Conservation (phyloP, 805 yeast species). For the Suhomyces prunicola region DNA sequence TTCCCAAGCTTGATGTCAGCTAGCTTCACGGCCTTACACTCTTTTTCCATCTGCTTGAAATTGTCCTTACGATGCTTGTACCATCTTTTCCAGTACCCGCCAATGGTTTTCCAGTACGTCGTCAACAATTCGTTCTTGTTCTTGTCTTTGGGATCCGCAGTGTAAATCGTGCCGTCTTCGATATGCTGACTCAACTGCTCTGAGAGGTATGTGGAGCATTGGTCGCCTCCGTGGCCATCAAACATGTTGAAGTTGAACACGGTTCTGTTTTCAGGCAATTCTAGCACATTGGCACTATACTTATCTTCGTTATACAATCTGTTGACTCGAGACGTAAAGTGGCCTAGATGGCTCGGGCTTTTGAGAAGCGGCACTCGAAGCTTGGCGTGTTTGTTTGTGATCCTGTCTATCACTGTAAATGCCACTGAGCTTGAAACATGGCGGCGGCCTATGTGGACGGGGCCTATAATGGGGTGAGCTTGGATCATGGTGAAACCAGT, state of each 20-base stretch:
- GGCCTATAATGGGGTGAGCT: background rate
- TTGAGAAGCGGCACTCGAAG: slow-evolving; percentile 56
- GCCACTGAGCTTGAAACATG: slow-evolving; percentile 21
- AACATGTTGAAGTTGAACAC: slow-evolving; percentile 69
- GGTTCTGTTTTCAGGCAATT: slow-evolving; percentile 19
- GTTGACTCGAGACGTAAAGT: slow-evolving; percentile 70
- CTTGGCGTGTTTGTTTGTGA: slow-evolving; percentile 18
- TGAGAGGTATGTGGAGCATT: slow-evolving; percentile 62
- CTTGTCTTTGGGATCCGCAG: slow-evolving; percentile 20
- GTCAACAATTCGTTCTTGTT: slow-evolving; percentile 42
- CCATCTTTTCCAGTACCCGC: slow-evolving; percentile 86
- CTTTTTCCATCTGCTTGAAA: slow-evolving; percentile 21
- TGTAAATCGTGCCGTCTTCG: slow-evolving; percentile 43
- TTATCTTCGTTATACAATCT: slow-evolving; percentile 80
- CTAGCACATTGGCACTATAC: slow-evolving; percentile 61
- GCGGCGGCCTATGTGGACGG: background rate
- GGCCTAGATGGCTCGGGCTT: slow-evolving; percentile 78
- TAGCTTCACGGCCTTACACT: slow-evolving; percentile 15
- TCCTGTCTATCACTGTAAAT: slow-evolving; percentile 26
- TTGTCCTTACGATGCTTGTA: slow-evolving; percentile 43
- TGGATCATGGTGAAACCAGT: background rate
- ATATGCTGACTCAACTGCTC: slow-evolving; percentile 49
- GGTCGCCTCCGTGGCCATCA: slow-evolving; percentile 94
- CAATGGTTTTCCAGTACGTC: slow-evolving; percentile 58
- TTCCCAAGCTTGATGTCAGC: slow-evolving; percentile 8